A percentile compares a stretch with the other conserved stretches of the same genome.
phyloP scores from a whole-genome alignment of 2,329 filamentous ascomycete species.

The Botryotinia globosa region DNA sequence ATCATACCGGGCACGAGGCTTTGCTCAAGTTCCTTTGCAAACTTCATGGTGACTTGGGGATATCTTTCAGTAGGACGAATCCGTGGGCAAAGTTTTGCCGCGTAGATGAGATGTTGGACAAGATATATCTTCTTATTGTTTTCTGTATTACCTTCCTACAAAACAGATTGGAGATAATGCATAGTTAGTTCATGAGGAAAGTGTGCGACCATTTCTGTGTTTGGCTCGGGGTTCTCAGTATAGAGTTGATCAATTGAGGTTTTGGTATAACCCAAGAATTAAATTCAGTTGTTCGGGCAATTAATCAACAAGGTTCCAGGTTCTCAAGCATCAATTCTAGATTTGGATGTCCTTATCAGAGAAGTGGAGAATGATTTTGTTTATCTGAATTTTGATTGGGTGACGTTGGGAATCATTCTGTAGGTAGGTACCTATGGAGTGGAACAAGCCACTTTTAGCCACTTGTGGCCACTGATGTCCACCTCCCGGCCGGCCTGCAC shows the following conservation, averaged over 20 bases:
- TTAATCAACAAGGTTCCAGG: background rate
- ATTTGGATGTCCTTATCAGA: background rate
- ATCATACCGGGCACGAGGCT: slow-evolving; percentile 74
- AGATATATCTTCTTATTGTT: background rate
- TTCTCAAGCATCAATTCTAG: background rate
- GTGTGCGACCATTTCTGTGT: background rate
- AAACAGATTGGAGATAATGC: background rate
- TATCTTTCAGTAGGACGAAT: background rate
- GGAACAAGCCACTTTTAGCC: background rate
- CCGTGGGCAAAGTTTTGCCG: background rate
- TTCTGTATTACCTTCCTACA: background rate
- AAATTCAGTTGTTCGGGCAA: background rate
- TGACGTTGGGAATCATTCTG: background rate
- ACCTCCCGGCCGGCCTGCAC: no score
- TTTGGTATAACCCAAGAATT: background rate
- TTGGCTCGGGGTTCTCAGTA: background rate
- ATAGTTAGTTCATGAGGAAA: background rate
- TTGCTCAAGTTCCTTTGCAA: slow-evolving; percentile 76
- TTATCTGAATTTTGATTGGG: background rate
- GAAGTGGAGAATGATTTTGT: background rate
- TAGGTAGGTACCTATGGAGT: no score
- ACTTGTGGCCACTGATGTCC: background rate
- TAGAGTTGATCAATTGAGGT: background rate
- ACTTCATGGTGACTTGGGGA: slow-evolving; percentile 51
- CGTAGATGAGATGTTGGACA: background rate